Evolutionary conservation across 2,329 filamentous ascomycete genomes (phyloP).

Genomic region (Penicillium sp.): DNA sequence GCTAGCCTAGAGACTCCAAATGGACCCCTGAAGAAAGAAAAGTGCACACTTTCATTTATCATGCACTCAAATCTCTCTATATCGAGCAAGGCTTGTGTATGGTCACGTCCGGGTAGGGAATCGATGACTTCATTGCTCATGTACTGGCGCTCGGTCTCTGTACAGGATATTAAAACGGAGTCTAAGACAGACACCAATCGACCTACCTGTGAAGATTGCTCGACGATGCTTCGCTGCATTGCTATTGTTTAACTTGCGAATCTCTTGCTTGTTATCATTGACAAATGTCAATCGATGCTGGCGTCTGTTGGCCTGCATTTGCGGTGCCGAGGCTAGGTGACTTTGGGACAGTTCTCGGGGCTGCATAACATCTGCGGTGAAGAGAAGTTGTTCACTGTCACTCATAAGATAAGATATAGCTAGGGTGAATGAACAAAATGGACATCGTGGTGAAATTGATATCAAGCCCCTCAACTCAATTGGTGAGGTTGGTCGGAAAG

Average conservation of each 20-base stretch:
- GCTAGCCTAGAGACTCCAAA: conserved; percentile 14
- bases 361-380: background rate
- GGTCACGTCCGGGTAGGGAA: conserved; percentile 2
- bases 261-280: conserved; percentile 6
- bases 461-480: background rate
- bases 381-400: background rate
- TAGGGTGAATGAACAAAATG: background rate
- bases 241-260: conserved; percentile 13
- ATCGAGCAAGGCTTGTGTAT: conserved; percentile 9
- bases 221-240: conserved; percentile 14
- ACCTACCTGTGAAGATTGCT: conserved; percentile 13
- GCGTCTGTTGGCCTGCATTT: background rate
- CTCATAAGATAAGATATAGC: background rate
- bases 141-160: conserved; percentile 11
- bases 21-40: conserved; percentile 11
- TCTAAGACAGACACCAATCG: background rate
- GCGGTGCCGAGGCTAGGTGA: too few species aligned
- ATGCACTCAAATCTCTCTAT: conserved; percentile 8
- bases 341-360: background rate
- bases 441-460: background rate
- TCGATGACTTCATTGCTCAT: conserved; percentile 12
- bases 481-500: background rate
- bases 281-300: conserved; percentile 10
- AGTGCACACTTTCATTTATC: background rate
- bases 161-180: background rate